Conservation (phyloP, 768 basidiomycete species). For the Leccinum ochraceum region DNA sequence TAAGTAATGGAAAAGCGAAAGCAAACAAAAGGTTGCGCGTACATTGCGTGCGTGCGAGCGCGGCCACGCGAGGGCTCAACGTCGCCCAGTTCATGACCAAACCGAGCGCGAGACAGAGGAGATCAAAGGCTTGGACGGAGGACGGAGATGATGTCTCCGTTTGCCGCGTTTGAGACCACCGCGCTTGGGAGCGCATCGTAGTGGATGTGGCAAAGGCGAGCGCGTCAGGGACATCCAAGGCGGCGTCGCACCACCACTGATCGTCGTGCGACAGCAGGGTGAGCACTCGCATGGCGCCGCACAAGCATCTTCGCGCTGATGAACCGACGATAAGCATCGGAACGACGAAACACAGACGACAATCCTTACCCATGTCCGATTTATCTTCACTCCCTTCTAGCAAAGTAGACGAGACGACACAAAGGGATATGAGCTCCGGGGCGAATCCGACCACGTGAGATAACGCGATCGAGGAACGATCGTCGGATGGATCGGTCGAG, state of each 20-base stretch:
- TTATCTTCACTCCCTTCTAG: conserved; percentile 24
- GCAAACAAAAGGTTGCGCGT: no score
- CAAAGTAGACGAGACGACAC: conserved; percentile 53
- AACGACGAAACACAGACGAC: neutral
- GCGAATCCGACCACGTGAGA: conserved; percentile 34
- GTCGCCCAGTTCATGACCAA: conserved; percentile 78
- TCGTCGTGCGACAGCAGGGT: conserved; percentile 71
- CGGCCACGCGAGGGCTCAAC: conserved; percentile 48
- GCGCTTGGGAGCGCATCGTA: conserved; percentile 41
- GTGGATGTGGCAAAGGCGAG: conserved; percentile 52
- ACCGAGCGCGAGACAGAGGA: conserved; percentile 72
- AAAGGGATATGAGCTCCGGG: conserved; percentile 51
- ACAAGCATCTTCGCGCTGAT: conserved; percentile 49
- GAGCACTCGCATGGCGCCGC: conserved; percentile 62
- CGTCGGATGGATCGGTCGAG: conserved; percentile 14
- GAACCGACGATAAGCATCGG: neutral
- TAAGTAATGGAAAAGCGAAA: no score
- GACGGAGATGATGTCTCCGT: conserved; percentile 1
- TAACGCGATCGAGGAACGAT: conserved; percentile 10
- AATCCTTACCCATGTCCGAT: conserved; percentile 21
- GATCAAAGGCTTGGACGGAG: conserved; percentile 56
- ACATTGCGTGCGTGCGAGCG: conserved; percentile 44
- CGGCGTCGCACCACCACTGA: conserved; percentile 51
- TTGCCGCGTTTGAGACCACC: conserved; percentile 18
- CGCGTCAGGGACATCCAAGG: conserved; percentile 47